Percentiles rank a stretch among this genome's conserved stretches.
These are phyloP conservation scores for Passiflora organensis DNA, from an alignment of 345 rosid genomes.

Conservation along the genomic window DNA sequence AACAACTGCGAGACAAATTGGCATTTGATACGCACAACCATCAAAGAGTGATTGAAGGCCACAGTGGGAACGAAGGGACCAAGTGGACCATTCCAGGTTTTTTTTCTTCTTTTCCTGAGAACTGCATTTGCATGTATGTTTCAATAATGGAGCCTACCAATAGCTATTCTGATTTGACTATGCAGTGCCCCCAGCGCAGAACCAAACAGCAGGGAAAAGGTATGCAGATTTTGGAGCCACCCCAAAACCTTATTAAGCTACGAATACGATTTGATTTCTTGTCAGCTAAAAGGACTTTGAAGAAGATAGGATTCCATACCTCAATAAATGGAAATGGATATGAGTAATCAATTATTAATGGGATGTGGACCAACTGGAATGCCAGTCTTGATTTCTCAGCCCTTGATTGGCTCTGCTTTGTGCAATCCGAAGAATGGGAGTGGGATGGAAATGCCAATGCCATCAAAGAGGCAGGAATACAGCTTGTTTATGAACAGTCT, in stretches of 20 bases:
- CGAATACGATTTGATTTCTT: too few species aligned
- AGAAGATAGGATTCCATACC: too few species aligned
- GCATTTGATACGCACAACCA: slow-evolving; percentile 39
- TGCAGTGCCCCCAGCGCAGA: too few species aligned
- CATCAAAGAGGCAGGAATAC: slow-evolving; percentile 7
- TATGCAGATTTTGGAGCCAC: slow-evolving; percentile 17
- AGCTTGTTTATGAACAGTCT: slow-evolving; percentile 24
- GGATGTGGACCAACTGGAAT: slow-evolving; percentile 8
- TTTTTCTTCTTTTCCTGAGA: too few species aligned
- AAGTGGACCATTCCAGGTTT: slow-evolving; percentile 56
- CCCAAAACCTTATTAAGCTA: too few species aligned
- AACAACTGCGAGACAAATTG: slow-evolving; percentile 34
- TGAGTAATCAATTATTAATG: slow-evolving; percentile 24
- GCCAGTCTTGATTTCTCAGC: slow-evolving; percentile 6
- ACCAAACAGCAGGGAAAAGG: not conserved
- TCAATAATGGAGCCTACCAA: slow-evolving; percentile 49
- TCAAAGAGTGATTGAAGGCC: slow-evolving; percentile 48
- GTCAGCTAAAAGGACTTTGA: too few species aligned
- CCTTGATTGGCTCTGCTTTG: not conserved
- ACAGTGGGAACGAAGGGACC: slow-evolving; percentile 39
- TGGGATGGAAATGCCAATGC: slow-evolving; percentile 8
- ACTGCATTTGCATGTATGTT: slow-evolving; percentile 20
- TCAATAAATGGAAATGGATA: too few species aligned
- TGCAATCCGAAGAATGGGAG: slow-evolving; percentile 1
- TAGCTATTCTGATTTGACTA: slow-evolving; percentile 39